These are phyloP conservation scores for Neurospora sublineolata DNA, from an alignment of 495 filamentous ascomycete genomes.

Conservation along the genomic window DNA sequence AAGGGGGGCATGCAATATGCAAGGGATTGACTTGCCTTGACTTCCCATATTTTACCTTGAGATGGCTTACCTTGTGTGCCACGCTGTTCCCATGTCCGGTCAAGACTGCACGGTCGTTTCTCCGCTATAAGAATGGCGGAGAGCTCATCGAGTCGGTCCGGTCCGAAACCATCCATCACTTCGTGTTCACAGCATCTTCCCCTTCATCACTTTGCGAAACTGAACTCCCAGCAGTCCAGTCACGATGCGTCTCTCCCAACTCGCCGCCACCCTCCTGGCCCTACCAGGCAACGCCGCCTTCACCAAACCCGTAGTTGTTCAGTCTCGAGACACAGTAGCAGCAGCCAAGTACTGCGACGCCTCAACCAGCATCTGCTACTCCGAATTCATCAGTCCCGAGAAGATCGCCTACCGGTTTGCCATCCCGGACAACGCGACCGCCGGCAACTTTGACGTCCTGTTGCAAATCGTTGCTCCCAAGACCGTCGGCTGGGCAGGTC, in stretches of 20 bases:
- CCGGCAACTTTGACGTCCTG: slow-evolving; percentile 22
- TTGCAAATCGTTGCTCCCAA: slow-evolving; percentile 28
- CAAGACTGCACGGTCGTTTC: not conserved
- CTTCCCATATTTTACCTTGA: too few relatives aligned
- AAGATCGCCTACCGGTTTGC: slow-evolving; percentile 26
- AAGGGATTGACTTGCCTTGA: too few relatives aligned
- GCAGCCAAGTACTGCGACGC: slow-evolving; percentile 24
- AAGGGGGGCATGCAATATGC: too few relatives aligned
- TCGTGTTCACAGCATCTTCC: not conserved
- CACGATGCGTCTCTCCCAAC: slow-evolving; percentile 22
- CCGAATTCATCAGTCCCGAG: slow-evolving; percentile 22
- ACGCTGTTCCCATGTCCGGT: not conserved
- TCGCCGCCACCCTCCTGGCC: slow-evolving; percentile 14
- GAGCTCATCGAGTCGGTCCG: not conserved
- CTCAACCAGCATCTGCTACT: slow-evolving; percentile 23
- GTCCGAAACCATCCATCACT: not conserved
- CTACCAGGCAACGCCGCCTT: slow-evolving; percentile 11
- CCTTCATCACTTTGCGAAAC: not conserved
- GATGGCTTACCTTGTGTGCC: too few relatives aligned
- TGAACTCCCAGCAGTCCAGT: not conserved
- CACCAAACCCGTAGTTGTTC: slow-evolving; percentile 6
- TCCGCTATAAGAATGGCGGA: not conserved
- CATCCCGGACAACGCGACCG: slow-evolving; percentile 26
- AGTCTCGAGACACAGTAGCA: slow-evolving; percentile 4
- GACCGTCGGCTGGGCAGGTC: slow-evolving; percentile 26